Conservation (phyloP, 345 rosid species). For the Cardamine chenopodiifolia region DNA sequence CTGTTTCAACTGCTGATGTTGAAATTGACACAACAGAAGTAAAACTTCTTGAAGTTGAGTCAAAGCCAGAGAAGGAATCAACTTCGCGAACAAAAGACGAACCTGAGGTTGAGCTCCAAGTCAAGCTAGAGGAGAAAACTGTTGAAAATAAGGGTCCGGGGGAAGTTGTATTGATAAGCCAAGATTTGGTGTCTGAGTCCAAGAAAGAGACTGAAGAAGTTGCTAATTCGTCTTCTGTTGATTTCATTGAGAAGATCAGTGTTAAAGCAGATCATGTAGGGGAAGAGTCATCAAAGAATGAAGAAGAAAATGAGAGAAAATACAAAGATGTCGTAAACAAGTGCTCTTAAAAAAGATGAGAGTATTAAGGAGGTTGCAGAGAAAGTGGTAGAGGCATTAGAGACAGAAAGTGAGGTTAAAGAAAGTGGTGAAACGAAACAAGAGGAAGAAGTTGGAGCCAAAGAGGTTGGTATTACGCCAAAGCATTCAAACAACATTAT, state of each 20-base stretch:
- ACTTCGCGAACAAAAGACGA: background rate
- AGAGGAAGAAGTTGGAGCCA: constrained; percentile 36
- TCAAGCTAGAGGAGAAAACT: background rate
- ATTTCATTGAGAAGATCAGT: background rate
- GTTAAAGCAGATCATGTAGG: background rate
- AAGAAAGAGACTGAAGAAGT: background rate
- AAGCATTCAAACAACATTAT: constrained; percentile 55
- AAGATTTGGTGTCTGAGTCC: constrained; percentile 11
- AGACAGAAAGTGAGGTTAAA: constrained; percentile 22
- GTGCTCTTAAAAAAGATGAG: background rate
- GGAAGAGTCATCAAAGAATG: constrained; percentile 5
- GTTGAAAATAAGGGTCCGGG: background rate
- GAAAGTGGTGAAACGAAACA: constrained; percentile 18
- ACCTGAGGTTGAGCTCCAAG: background rate
- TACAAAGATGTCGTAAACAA: background rate
- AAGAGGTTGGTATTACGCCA: constrained; percentile 46
- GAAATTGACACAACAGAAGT: background rate
- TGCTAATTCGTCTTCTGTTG: background rate
- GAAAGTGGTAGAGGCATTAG: constrained; percentile 10
- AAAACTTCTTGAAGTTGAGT: constrained; percentile 17
- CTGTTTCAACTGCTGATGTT: constrained; percentile 2
- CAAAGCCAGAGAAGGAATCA: background rate
- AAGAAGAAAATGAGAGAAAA: too few species aligned
- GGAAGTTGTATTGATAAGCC: constrained; percentile 2
- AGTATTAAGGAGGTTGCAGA: background rate